Base-by-base conservation (phyloP, 257 asterid species). In the Solanum peruvianum region DNA sequence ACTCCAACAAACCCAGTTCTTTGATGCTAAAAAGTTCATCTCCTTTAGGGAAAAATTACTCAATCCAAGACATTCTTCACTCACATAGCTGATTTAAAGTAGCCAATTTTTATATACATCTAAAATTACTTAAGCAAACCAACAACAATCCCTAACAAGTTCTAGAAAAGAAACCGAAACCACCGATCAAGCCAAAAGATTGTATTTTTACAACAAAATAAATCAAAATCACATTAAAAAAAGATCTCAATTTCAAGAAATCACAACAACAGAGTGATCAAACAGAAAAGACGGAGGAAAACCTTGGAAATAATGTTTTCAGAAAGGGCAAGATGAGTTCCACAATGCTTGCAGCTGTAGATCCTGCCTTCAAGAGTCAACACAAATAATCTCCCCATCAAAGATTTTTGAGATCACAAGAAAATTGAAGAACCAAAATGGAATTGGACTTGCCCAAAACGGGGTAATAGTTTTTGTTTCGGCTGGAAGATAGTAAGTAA, bases 311-410 rank as follows among this genome's bases (percentile, higher is more conserved):
- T 76, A 31, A 87, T 56, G 58, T 84, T 70, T 9, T 87, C 80
- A 41, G 84, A 70, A 29, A 87, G 87, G 76, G 89, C 87, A 58
- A 87, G 89, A 83, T 87, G 89, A 31, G 89, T 87, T 52, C 80
- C 86, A 60, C 89, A 87, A 73, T 87, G 89, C 58, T 87, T 87
- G 83, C 89, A 83, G 83, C 77, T 83, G 18, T 87, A 87, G 85
- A 82, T 72, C 42, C 11, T 87, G 47, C 89, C 89, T 80, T 87
- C 89, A n/a, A 87, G 85, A 18, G 71, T 87, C 73, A 87, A 62
- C 64, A 84, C 87, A 83, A 87, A 87, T 37, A 87, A 60, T 47
- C 87, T 87, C 33, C 89, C 89, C 89, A 87, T 83, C 25, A 76
- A 16, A 77, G 25, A 78, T 16, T 78, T 78, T 25, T 45, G 39